Percentiles rank a stretch among this genome's conserved stretches.
phyloP scores from a whole-genome alignment of 495 filamentous ascomycete species.

The Neurospora sublineolata region DNA sequence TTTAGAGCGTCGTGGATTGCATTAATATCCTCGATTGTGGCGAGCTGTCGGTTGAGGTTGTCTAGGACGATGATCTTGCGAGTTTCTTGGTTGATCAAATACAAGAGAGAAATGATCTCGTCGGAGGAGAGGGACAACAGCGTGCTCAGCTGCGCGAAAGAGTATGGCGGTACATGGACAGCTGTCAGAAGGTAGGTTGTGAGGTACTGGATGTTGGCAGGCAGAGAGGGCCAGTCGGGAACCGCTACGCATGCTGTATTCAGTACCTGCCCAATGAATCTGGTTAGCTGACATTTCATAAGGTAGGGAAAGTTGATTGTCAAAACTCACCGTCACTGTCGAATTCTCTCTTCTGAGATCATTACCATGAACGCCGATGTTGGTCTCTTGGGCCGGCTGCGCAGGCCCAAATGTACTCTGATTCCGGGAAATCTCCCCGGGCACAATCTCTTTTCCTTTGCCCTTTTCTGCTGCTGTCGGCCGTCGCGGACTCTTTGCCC shows the following conservation, averaged over 20 bases:
- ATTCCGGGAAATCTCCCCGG: background rate
- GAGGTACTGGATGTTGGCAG: constrained; percentile 9
- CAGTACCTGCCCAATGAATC: background rate
- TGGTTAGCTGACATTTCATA: background rate
- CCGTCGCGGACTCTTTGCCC: background rate
- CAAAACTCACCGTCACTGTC: background rate
- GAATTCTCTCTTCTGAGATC: background rate
- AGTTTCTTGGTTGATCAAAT: constrained; percentile 2
- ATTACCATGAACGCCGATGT: background rate
- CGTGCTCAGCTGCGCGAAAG: background rate
- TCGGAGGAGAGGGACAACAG: background rate
- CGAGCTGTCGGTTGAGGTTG: background rate
- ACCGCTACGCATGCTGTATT: background rate
- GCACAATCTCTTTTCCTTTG: background rate
- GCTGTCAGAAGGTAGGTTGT: constrained; percentile 8
- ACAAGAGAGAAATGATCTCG: background rate
- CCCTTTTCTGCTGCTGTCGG: background rate
- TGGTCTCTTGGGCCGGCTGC: background rate
- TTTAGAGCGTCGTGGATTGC: background rate
- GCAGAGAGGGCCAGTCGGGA: constrained; percentile 7
- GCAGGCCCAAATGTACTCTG: background rate
- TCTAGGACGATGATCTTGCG: background rate
- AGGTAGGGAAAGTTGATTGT: background rate
- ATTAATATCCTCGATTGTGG: background rate
- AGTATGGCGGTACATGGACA: background rate